These are phyloP conservation scores for Solanum bulbocastanum DNA, from an alignment of 257 asterid species.

Conservation along the genomic window DNA sequence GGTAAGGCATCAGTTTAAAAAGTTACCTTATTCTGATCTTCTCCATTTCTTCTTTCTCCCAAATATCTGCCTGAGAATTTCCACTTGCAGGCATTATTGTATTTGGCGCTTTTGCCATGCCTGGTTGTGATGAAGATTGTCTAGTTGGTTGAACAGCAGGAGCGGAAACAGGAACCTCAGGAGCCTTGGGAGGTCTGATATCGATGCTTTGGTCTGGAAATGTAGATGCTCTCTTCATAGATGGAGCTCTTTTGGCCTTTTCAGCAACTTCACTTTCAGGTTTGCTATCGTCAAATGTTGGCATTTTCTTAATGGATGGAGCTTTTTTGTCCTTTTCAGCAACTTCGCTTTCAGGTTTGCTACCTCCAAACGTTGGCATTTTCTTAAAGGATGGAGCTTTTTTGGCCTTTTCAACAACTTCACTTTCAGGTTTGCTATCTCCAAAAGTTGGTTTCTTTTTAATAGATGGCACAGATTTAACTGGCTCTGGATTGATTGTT, in stretches of 20 bases:
- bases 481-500: conserved; percentile 20
- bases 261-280: conserved; percentile 16
- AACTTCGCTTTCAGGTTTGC: conserved; percentile 16
- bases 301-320: conserved; percentile 37
- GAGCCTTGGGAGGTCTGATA: conserved; percentile 7
- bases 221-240: conserved; percentile 15
- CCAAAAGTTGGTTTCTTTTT: conserved; percentile 50
- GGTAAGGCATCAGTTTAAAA: not conserved
- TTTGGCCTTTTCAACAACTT: conserved; percentile 12
- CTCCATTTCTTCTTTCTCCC: conserved; percentile 56
- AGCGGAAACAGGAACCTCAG: conserved; percentile 12
- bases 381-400: conserved; percentile 16
- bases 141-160: conserved; percentile 5
- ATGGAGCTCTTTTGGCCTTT: conserved; percentile 19
- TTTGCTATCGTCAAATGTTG: conserved; percentile 35
- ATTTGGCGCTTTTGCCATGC: conserved; percentile 11
- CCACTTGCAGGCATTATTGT: conserved; percentile 24
- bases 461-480: conserved; percentile 18
- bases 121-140: conserved; percentile 15
- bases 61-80: conserved; percentile 47
- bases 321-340: conserved; percentile 15
- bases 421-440: conserved; percentile 23
- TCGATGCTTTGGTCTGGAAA: conserved; percentile 19
- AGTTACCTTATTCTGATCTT: conserved; percentile 49
- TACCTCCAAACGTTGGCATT: conserved; percentile 16